Percentiles rank a stretch among this genome's conserved stretches.
phyloP scores from a whole-genome alignment of 805 yeast genomes.

The Metschnikowia baotianmanensis region DNA sequence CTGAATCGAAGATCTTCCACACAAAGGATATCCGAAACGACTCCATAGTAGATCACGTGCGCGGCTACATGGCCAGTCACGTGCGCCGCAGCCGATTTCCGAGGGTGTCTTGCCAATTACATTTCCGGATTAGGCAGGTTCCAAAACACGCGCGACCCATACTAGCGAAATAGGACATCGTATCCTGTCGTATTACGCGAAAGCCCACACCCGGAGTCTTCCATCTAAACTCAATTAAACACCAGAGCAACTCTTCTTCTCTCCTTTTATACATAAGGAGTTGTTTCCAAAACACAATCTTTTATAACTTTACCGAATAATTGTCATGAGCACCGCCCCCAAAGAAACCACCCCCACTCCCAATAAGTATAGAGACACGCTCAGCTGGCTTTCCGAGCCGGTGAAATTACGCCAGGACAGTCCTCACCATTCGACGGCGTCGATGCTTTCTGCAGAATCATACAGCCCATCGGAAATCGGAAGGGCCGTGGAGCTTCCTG shows the following conservation, averaged over 20 bases:
- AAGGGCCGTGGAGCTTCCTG: conserved; percentile 19
- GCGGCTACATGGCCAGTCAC: background rate
- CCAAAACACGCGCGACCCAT: conserved; percentile 1
- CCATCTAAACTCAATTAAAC: too few relatives aligned
- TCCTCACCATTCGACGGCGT: conserved; percentile 9
- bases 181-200: too few relatives aligned
- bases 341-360: background rate
- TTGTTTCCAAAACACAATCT: too few relatives aligned
- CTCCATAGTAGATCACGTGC: background rate
- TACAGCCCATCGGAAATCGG: conserved; percentile 24
- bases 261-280: too few relatives aligned
- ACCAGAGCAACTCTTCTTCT: too few relatives aligned
- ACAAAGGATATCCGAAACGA: background rate
- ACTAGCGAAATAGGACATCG: background rate
- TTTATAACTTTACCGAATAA: too few relatives aligned
- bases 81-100: too few relatives aligned
- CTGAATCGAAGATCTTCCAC: background rate
- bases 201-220: too few relatives aligned
- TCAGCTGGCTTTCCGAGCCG: conserved; percentile 5
- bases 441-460: conserved; percentile 12
- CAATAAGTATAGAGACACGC: background rate
- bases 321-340: conserved; percentile 4
- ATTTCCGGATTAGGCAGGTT: conserved; percentile 1
- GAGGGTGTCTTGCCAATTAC: too few relatives aligned
- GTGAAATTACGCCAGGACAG: background rate